phyloP scores from a whole-genome alignment of 805 yeast genomes.

The Peterozyma toletana region DNA sequence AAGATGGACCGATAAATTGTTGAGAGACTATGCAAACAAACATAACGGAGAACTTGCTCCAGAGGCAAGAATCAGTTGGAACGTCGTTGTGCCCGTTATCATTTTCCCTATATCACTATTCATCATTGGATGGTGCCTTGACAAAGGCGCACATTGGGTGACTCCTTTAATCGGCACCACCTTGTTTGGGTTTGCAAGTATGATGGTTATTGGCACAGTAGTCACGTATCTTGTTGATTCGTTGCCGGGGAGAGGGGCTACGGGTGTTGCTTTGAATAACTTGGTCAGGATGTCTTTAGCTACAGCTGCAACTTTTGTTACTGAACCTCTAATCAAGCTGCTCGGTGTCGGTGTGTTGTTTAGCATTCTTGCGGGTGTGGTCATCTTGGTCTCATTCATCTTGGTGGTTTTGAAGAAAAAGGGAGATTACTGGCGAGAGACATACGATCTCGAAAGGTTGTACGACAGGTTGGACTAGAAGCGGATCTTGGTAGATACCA shows the following conservation, averaged over 20 bases:
- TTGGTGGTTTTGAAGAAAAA: conserved; percentile 41
- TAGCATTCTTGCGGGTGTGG: conserved; percentile 56
- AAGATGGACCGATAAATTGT: conserved; percentile 61
- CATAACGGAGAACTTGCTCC: conserved; percentile 66
- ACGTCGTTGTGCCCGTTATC: conserved; percentile 57
- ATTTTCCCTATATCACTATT: conserved; percentile 59
- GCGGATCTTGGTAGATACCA: too few species aligned
- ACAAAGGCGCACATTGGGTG: conserved; percentile 63
- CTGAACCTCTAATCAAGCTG: conserved; percentile 62
- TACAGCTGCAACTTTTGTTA: conserved; percentile 66
- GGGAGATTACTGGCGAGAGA: conserved; percentile 60
- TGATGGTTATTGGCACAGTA: conserved; percentile 78
- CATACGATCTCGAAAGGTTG: conserved; percentile 47
- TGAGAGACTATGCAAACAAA: conserved; percentile 40
- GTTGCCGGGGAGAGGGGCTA: conserved; percentile 82
- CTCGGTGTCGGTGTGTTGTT: conserved; percentile 68
- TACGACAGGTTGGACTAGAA: conserved; percentile 44
- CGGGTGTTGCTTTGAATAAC: conserved; percentile 81
- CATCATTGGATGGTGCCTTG: conserved; percentile 79
- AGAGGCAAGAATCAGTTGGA: conserved; percentile 73
- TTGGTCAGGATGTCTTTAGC: conserved; percentile 68
- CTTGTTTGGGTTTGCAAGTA: conserved; percentile 72
- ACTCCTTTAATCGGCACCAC: conserved; percentile 79
- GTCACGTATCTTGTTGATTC: conserved; percentile 78
- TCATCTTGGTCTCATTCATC: conserved; percentile 32